Conservation (phyloP, 2,329 filamentous ascomycete species). For the Hypomyces rosellus region DNA sequence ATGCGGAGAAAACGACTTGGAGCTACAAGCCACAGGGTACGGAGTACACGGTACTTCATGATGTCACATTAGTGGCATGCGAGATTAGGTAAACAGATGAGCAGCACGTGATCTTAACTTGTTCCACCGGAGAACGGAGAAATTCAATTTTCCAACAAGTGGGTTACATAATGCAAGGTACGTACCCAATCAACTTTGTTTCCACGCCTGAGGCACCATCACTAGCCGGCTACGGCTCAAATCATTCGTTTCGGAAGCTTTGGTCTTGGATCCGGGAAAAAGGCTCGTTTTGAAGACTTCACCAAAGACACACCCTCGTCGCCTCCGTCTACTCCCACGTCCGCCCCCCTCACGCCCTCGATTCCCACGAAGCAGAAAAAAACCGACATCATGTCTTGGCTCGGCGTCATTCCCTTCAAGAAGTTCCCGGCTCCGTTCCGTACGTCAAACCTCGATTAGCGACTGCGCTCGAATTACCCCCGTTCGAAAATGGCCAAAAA, state of each 20-base stretch:
- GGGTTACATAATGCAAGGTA: neutral
- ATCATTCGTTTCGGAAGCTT: conserved; percentile 26
- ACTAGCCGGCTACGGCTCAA: conserved; percentile 29
- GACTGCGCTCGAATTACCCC: conserved; percentile 11
- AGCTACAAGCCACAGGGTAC: neutral
- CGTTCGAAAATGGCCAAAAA: conserved; percentile 17
- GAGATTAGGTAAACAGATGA: neutral
- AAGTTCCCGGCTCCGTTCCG: conserved; percentile 75
- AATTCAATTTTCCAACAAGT: neutral
- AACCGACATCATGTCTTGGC: conserved; percentile 63
- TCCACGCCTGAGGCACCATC: conserved; percentile 22
- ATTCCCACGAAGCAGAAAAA: conserved; percentile 28
- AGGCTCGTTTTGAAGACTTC: conserved; percentile 34
- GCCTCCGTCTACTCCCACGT: conserved; percentile 30
- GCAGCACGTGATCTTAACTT: too few relatives aligned
- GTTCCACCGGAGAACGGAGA: neutral
- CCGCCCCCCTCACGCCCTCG: conserved; percentile 30
- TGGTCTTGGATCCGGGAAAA: conserved; percentile 28
- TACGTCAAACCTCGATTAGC: conserved; percentile 47
- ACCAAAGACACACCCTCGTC: conserved; percentile 22
- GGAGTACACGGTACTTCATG: conserved; percentile 2
- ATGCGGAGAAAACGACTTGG: conserved; percentile 6
- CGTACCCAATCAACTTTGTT: neutral
- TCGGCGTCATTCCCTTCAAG: conserved; percentile 61
- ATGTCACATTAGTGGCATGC: conserved; percentile 11